These are phyloP conservation scores for Avena sativa DNA, from an alignment of 176 grass and related monocot genomes.

Conservation along the genomic window DNA sequence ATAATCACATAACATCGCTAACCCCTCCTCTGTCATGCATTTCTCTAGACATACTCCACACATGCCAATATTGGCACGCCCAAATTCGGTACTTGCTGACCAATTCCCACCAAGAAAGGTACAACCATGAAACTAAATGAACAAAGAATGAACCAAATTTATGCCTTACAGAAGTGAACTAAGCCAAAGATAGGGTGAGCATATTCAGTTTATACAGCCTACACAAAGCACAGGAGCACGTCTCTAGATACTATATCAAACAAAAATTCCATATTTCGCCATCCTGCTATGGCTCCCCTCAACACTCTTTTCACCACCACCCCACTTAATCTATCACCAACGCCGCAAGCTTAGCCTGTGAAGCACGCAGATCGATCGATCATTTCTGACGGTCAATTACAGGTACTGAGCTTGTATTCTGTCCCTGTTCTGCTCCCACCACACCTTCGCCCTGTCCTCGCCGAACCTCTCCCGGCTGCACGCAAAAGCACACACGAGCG, in stretches of 20 bases:
- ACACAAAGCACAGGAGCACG: conserved; percentile 24
- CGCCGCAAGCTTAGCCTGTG: conserved; percentile 21
- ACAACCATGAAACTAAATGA: too few species aligned
- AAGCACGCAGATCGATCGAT: conserved; percentile 2
- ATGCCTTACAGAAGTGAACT: neutral
- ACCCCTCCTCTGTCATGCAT: too few species aligned
- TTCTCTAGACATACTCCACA: too few species aligned
- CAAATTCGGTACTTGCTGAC: neutral
- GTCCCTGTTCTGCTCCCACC: conserved; percentile 96
- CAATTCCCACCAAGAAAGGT: too few species aligned
- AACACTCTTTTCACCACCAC: conserved; percentile 34
- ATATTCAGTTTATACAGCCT: conserved; percentile 24
- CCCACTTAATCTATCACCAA: conserved; percentile 40
- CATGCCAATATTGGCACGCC: too few species aligned
- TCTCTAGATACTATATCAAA: neutral
- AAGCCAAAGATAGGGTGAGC: neutral
- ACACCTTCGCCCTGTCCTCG: conserved; percentile 86
- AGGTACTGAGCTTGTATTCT: conserved; percentile 89
- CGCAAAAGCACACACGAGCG: conserved; percentile 7
- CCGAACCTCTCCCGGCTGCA: conserved; percentile 91
- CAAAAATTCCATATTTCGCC: conserved; percentile 21
- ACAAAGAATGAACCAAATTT: neutral
- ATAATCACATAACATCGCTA: too few species aligned
- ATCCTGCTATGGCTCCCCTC: conserved; percentile 13
- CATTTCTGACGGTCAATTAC: conserved; percentile 29